Evolutionary conservation across 116 monocot genomes (phyloP), one percentile per base, ranked within the genome.

Genomic region (Iris pallida): DNA sequence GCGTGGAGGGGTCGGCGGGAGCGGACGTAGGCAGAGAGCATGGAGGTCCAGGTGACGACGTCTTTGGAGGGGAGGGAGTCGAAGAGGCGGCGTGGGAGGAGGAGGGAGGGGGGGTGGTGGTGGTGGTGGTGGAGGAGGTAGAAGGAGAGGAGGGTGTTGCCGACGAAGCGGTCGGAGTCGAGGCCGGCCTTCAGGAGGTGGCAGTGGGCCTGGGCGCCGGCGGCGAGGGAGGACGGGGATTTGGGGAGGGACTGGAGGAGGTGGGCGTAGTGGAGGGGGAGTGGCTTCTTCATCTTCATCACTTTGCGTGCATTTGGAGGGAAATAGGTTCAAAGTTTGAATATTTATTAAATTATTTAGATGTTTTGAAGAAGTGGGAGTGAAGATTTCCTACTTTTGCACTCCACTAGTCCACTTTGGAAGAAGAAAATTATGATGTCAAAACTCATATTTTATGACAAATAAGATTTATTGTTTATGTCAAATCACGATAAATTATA

Each of bases 1-100:
- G 86, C 68, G 7, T 72, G 63, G 19, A 8, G 9, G 44, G 88
- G 89, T 56, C 16, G 45, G 5, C 83, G 75, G 17, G 64, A 73
- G 14, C 86, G 91, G 48, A 88, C 61, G 67, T 91, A 88, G 9
- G 68, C 80, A 15, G 89, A 83, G 51, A 91, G 43, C 68, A 95
- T 75, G 48, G 91, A 95, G 20, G 91, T 84, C 86, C 88, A 91
- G 13, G 95, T 81, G 57, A 95, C 56, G 52, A 86, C 82, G 69
- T 95, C 95, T 45, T 66, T 78, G 43, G 57, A 19, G 40, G 78
- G 91, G 68, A 91, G 48, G 17, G 53, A 52, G 55, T 88, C 78
- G 76, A 95, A 95, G 65, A 86, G 75, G 51, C 63, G 72, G 60
- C 80, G 81, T 17, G 84, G 68, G 56, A 56, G 15, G 49, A 72